A percentile compares a stretch with the other conserved stretches of the same genome.
These are phyloP conservation scores for Ricinus communis DNA, from an alignment of 345 rosid genomes.

Conservation along the genomic window DNA sequence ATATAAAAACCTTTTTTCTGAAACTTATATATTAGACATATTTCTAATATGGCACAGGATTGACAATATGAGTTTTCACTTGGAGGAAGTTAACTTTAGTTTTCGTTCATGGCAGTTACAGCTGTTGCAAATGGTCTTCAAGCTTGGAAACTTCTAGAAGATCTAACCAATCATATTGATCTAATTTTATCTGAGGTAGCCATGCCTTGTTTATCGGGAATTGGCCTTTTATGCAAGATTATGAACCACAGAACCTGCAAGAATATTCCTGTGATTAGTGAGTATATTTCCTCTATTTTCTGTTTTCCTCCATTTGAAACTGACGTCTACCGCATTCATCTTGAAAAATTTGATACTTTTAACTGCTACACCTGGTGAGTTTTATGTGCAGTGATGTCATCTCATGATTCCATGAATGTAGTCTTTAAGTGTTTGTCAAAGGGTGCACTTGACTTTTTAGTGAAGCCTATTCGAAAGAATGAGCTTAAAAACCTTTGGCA, in stretches of 20 bases:
- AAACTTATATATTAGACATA: too few species aligned
- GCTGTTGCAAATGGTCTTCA: constrained; percentile 53
- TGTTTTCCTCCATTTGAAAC: background rate
- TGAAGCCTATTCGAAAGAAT: constrained; percentile 33
- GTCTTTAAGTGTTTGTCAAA: constrained; percentile 29
- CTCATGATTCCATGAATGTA: constrained; percentile 22
- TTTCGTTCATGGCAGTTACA: constrained; percentile 40
- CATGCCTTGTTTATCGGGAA: constrained; percentile 52
- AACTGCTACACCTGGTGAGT: constrained; percentile 13
- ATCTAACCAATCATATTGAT: constrained; percentile 49
- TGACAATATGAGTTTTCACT: background rate
- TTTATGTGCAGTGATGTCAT: constrained; percentile 32
- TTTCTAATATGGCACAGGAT: too few species aligned
- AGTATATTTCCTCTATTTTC: background rate
- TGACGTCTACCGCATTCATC: background rate
- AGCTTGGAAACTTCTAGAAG: constrained; percentile 61
- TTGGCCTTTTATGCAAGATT: constrained; percentile 56
- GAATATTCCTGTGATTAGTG: constrained; percentile 49
- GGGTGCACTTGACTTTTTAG: constrained; percentile 32
- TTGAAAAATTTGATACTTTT: constrained; percentile 5
- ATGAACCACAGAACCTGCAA: constrained; percentile 54
- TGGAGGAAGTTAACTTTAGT: too few species aligned
- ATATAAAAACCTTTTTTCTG: background rate
- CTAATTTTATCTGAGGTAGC: constrained; percentile 59
- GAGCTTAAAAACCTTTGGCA: constrained; percentile 33